Percentiles rank a stretch among this genome's conserved stretches.
phyloP scores from a whole-genome alignment of 1,139 yeast species.

The Lodderomyces oxycetoniae region DNA sequence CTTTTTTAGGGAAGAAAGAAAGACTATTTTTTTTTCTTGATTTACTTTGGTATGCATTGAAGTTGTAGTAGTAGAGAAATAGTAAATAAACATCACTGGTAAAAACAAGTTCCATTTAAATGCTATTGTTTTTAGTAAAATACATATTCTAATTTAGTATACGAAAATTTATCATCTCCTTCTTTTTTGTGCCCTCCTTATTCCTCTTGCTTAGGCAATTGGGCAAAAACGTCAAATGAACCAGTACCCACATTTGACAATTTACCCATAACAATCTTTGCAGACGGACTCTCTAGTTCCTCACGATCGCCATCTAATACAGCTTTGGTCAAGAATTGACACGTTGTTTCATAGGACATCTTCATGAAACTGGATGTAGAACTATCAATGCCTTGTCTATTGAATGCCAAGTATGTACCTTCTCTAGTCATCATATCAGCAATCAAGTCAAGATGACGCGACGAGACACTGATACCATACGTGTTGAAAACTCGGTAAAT shows the following conservation, averaged over 20 bases:
- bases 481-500: slow-evolving; percentile 94
- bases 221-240: slow-evolving; percentile 80
- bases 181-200: not conserved
- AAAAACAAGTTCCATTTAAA: too few relatives aligned
- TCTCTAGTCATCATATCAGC: slow-evolving; percentile 99
- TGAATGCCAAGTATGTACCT: slow-evolving; percentile 94
- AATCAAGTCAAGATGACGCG: slow-evolving; percentile 91
- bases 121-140: too few relatives aligned
- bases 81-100: too few relatives aligned
- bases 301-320: slow-evolving; percentile 91
- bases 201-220: slow-evolving; percentile 29
- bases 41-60: too few relatives aligned
- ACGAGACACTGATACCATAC: slow-evolving; percentile 89
- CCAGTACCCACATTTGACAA: slow-evolving; percentile 94
- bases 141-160: too few relatives aligned
- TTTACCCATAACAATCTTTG: slow-evolving; percentile 92
- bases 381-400: slow-evolving; percentile 96
- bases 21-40: not conserved
- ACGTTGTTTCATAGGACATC: slow-evolving; percentile 98
- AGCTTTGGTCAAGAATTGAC: slow-evolving; percentile 94
- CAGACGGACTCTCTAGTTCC: slow-evolving; percentile 85
- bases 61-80: too few relatives aligned
- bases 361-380: slow-evolving; percentile 95
- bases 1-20: too few relatives aligned
- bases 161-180: not conserved